phyloP scores from a whole-genome alignment of 2,329 filamentous ascomycete genomes.

The Paraphoma sp. region DNA sequence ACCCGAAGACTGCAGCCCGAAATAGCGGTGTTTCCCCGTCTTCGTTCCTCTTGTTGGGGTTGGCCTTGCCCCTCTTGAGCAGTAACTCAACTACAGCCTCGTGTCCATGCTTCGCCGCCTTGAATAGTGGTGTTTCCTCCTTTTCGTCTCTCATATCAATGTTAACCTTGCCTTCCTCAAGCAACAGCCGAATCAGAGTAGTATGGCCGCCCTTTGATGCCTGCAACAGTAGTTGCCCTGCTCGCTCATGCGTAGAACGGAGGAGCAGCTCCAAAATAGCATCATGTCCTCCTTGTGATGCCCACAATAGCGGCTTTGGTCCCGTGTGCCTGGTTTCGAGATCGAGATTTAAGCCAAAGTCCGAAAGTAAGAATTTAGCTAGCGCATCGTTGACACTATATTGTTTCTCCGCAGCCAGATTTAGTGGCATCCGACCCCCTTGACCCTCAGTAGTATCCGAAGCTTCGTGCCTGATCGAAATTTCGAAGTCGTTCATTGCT shows the following conservation, averaged over 20 bases:
- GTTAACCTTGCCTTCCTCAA: too few relatives aligned
- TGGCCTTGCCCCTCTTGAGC: too few relatives aligned
- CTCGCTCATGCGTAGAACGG: too few relatives aligned
- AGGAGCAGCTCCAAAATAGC: too few relatives aligned
- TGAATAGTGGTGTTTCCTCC: too few relatives aligned
- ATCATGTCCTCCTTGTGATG: neutral
- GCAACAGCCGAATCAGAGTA: too few relatives aligned
- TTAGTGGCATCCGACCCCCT: constrained; percentile 8
- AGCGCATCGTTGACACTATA: neutral
- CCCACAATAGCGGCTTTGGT: neutral
- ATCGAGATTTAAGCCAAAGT: constrained; percentile 5
- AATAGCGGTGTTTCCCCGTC: neutral
- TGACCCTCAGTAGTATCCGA: neutral
- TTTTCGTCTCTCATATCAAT: too few relatives aligned
- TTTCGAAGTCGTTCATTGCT: constrained; percentile 3
- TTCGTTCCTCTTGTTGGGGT: too few relatives aligned
- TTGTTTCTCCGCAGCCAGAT: constrained; percentile 9
- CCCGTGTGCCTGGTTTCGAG: neutral
- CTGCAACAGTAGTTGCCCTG: too few relatives aligned
- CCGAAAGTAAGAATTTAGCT: constrained; percentile 8
- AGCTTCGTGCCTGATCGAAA: constrained; percentile 4
- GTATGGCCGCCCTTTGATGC: too few relatives aligned
- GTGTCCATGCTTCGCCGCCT: too few relatives aligned
- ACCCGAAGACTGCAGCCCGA: neutral
- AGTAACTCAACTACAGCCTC: neutral